Conservation (phyloP, 768 basidiomycete genomes). For the Piloderma croceum region DNA sequence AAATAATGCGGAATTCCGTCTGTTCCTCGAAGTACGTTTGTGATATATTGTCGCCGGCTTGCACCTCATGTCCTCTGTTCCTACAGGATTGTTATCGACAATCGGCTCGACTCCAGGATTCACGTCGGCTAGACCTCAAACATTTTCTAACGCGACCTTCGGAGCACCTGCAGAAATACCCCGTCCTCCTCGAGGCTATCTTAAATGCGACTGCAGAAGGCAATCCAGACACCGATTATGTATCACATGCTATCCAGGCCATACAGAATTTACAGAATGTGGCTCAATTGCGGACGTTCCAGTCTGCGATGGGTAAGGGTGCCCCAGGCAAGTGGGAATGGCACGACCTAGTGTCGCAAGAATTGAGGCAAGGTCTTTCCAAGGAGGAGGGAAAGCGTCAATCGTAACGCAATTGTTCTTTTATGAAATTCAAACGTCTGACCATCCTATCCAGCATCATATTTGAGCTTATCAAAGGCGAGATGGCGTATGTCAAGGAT, state of each 20-base stretch:
- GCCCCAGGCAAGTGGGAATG: conserved; percentile 80
- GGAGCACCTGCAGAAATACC: conserved; percentile 81
- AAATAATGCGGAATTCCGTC: conserved; percentile 69
- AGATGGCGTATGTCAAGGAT: conserved; percentile 93
- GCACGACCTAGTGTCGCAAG: conserved; percentile 78
- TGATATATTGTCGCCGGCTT: neutral
- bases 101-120: conserved; percentile 47
- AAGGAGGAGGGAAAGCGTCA: conserved; percentile 82
- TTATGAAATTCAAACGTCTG: conserved; percentile 1
- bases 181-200: conserved; percentile 80
- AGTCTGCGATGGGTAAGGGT: conserved; percentile 82
- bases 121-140: conserved; percentile 57
- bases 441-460: conserved; percentile 55
- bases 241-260: conserved; percentile 77
- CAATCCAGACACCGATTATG: conserved; percentile 78
- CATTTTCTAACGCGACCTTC: conserved; percentile 74
- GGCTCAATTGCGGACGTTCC: conserved; percentile 84
- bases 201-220: conserved; percentile 74
- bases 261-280: conserved; percentile 79
- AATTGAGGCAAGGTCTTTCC: conserved; percentile 51
- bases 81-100: conserved; percentile 32
- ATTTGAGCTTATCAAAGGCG: conserved; percentile 91
- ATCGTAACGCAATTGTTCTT: conserved; percentile 46
- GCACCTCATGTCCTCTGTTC: conserved; percentile 3
- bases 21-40: conserved; percentile 73